Conservation (phyloP, 345 rosid species). For the Rhodamnia rubescens region DNA sequence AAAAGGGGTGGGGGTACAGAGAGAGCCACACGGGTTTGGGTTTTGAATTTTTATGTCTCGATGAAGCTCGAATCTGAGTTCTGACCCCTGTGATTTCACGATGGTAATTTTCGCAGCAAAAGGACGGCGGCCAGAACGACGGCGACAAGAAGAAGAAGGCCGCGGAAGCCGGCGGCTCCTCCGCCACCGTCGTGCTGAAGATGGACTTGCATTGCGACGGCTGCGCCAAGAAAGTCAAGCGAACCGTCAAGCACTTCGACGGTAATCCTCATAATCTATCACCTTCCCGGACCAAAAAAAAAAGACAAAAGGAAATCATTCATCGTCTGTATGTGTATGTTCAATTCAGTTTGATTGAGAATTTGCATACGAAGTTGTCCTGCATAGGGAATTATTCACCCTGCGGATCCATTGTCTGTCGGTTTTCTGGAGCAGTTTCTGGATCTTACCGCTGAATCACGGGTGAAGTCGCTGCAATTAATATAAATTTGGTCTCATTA, state of each 20-base stretch:
- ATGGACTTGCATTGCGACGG: slow-evolving; percentile 85
- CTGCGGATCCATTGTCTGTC: background rate
- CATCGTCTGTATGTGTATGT: background rate
- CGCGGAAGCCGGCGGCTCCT: slow-evolving; percentile 27
- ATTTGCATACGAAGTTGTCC: background rate
- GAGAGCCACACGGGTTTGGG: background rate
- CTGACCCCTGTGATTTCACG: background rate
- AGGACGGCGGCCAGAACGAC: slow-evolving; percentile 5
- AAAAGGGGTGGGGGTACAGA: background rate
- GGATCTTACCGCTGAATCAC: background rate
- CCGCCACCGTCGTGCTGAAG: slow-evolving; percentile 41
- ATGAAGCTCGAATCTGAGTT: background rate
- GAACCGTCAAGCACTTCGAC: background rate
- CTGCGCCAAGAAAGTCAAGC: slow-evolving; percentile 47
- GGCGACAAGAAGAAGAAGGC: slow-evolving; percentile 39
- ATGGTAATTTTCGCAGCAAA: background rate
- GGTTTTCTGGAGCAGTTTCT: background rate
- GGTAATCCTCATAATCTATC: background rate
- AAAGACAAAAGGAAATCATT: background rate
- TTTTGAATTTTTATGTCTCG: background rate
- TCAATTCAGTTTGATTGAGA: no score
- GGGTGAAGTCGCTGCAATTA: background rate
- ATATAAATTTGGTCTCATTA: background rate
- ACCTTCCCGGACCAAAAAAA: background rate
- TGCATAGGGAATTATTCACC: background rate